Conservation (phyloP, 2,329 filamentous ascomycete genomes). For the Arachnopeziza araneosa region DNA sequence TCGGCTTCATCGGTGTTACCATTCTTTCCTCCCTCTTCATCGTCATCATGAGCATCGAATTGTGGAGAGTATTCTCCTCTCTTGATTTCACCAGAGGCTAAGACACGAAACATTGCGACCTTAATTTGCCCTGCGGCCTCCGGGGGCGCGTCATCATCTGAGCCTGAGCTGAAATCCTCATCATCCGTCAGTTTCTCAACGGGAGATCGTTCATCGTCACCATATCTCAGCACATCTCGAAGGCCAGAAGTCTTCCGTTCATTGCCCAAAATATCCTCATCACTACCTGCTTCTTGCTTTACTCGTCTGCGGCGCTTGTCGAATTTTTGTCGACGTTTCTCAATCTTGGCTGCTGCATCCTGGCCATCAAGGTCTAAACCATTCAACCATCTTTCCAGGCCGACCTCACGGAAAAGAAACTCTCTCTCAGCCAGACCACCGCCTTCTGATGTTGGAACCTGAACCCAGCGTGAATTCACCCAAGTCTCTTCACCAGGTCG, state of each 20-base stretch:
- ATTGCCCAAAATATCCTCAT: slow-evolving; percentile 33
- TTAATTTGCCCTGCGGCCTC: slow-evolving; percentile 98
- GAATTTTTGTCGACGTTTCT: slow-evolving; percentile 79
- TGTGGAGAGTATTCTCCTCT: slow-evolving; percentile 97
- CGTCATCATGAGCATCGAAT: slow-evolving; percentile 93
- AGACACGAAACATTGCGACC: slow-evolving; percentile 89
- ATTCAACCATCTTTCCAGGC: slow-evolving; percentile 92
- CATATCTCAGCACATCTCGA: slow-evolving; percentile 70
- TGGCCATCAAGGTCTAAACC: slow-evolving; percentile 92
- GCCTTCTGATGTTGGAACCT: slow-evolving; percentile 83
- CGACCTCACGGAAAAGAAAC: slow-evolving; percentile 95
- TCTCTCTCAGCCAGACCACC: slow-evolving; percentile 93
- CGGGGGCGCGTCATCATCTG: slow-evolving; percentile 75
- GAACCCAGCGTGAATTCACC: slow-evolving; percentile 98
- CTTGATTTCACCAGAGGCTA: slow-evolving; percentile 95
- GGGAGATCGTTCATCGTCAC: slow-evolving; percentile 67
- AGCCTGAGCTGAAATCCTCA: slow-evolving; percentile 70
- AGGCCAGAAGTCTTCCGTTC: neutral
- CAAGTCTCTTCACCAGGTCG: slow-evolving; percentile 94
- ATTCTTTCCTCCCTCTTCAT: slow-evolving; percentile 56
- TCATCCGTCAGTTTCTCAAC: slow-evolving; percentile 64
- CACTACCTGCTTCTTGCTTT: slow-evolving; percentile 44
- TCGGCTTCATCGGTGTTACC: slow-evolving; percentile 64
- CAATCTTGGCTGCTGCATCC: slow-evolving; percentile 82
- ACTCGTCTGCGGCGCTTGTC: slow-evolving; percentile 62